Percentiles rank a stretch among this genome's conserved stretches.
Conservation (phyloP, 371 early-diverging fungal genomes). For the Mucor racemosus region DNA sequence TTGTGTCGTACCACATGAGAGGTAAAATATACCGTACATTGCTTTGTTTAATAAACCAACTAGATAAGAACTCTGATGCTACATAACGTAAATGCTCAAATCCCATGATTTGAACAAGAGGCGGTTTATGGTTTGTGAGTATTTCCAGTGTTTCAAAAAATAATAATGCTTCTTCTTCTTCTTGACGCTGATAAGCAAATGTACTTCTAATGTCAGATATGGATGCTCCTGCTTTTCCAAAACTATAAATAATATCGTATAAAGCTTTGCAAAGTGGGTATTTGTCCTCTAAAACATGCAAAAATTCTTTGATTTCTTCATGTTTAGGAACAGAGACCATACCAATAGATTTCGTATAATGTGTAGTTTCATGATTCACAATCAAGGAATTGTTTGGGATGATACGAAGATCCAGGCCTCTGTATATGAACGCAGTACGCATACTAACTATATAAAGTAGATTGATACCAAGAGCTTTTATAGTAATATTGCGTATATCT, state of each 20-base stretch:
- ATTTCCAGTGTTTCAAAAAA: not conserved
- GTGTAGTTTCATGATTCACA: not conserved
- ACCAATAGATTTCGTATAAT: not conserved
- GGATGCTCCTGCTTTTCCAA: not conserved
- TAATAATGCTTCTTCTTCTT: not conserved
- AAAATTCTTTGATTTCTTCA: not conserved
- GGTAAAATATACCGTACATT: not conserved
- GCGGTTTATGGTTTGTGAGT: not conserved
- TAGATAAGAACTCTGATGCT: not conserved
- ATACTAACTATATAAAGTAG: not conserved
- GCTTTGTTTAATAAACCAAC: conserved; percentile 8
- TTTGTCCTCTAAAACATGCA: not conserved
- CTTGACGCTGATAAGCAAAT: not conserved
- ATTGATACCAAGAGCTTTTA: not conserved
- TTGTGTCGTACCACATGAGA: conserved; percentile 25
- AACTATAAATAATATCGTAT: not conserved
- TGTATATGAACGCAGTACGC: not conserved
- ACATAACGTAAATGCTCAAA: conserved; percentile 20
- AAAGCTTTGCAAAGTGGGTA: not conserved
- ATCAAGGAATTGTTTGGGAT: not conserved
- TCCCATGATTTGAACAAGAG: conserved; percentile 18
- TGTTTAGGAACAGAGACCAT: not conserved
- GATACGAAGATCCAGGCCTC: not conserved
- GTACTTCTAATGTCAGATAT: not conserved
- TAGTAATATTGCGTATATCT: not conserved